Conservation (phyloP, 2,329 filamentous ascomycete genomes). For the Cercospora berteroae region DNA sequence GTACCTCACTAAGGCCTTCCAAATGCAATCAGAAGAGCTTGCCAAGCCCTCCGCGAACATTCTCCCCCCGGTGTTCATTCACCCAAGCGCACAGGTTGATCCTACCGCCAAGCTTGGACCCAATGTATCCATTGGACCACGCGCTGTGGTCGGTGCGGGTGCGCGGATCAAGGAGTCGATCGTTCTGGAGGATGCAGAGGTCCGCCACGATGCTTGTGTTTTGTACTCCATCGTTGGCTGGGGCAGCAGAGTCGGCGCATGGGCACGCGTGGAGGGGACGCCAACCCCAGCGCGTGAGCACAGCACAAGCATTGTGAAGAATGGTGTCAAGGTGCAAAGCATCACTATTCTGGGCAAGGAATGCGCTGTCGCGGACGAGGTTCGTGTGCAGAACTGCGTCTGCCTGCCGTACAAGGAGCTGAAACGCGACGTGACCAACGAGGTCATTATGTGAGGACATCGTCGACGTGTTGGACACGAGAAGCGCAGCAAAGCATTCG, state of each 20-base stretch:
- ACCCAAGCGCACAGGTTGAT: constrained; percentile 85
- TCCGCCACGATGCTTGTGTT: constrained; percentile 95
- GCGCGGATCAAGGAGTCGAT: constrained; percentile 94
- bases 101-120: constrained; percentile 94
- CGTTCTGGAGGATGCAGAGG: constrained; percentile 88
- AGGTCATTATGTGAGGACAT: constrained; percentile 77
- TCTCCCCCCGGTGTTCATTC: constrained; percentile 89
- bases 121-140: constrained; percentile 94
- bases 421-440: constrained; percentile 84
- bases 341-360: constrained; percentile 98
- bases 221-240: constrained; percentile 96
- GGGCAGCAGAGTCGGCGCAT: constrained; percentile 94
- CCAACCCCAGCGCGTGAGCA: constrained; percentile 85
- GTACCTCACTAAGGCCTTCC: constrained; percentile 91
- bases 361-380: constrained; percentile 87
- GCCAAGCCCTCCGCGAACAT: constrained; percentile 81
- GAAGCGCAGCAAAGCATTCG: constrained; percentile 2
- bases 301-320: constrained; percentile 92
- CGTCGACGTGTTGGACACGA: not conserved
- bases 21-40: constrained; percentile 77
- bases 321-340: constrained; percentile 96
- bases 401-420: constrained; percentile 97
- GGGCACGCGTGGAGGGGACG: constrained; percentile 95
- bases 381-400: constrained; percentile 95
- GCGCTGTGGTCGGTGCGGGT: constrained; percentile 78